Evolutionary conservation across 768 basidiomycete species (phyloP), one percentile per base, ranked within the genome.

Genomic region (Lactifluus rugatus): DNA sequence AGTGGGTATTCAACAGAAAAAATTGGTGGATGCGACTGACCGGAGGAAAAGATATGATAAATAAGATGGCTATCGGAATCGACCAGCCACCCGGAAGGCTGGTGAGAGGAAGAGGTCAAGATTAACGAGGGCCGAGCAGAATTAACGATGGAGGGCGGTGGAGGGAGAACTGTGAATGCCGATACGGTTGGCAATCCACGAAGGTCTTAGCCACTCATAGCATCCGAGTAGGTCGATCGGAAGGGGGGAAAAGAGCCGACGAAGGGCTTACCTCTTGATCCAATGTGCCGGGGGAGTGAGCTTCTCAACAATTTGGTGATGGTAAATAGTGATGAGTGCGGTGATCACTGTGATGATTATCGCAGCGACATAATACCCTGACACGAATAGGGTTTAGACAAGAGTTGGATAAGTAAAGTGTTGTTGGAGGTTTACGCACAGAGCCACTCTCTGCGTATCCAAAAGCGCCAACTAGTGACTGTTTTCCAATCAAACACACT

Each of bases 11-110:
- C 16, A 56, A 21, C 21, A 25, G 17, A 28, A 49, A 13, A 5
- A 25, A 31, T 32, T 14, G 21, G 32, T 5, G 46, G 26, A 17
- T 6, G 36, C n/a, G 19, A 70, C 76, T 54, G 64, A 86, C 83
- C 0, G 91, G 91, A 57, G 91, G 91, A 68, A 93, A 92, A 0
- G 89, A 91, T 28, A 93, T 80, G 60, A 93, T 76, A 67, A 93
- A 91, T 36, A 93, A 75, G 52, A 93, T 74, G 44, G 70, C 89
- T 53, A 93, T 88, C 1, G 91, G 89, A 28, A 93, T 86, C 4
- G 83, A 67, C 83, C 83, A 91, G 32, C 88, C 89, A 54, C 71
- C 74, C 26, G 72, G 68, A 13, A 84, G 57, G 3, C 83, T 85
- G 50, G 47, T 5, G 37, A 39, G 63, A 13, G 57, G 1, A 49